phyloP scores from a whole-genome alignment of 495 filamentous ascomycete species.

The Neurospora hispaniola region DNA sequence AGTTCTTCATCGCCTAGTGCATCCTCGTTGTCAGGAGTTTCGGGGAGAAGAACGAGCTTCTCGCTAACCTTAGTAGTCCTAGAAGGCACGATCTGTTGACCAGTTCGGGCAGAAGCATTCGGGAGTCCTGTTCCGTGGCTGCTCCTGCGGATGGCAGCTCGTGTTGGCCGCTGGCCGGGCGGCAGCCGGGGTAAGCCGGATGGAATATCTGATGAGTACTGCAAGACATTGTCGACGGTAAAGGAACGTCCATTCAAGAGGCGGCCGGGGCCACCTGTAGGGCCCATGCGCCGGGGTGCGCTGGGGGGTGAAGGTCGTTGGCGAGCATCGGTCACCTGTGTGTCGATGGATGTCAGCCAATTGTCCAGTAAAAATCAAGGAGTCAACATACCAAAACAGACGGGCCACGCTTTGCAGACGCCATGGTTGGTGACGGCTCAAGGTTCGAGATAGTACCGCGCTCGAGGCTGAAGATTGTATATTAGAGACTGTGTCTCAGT shows the following conservation, averaged over 20 bases:
- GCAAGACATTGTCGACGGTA: constrained; percentile 91
- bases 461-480: background rate
- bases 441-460: background rate
- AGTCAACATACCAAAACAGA: constrained; percentile 23
- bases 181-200: constrained; percentile 83
- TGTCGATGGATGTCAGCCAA: background rate
- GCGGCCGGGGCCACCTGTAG: constrained; percentile 8
- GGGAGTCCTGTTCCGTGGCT: constrained; percentile 25
- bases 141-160: constrained; percentile 34
- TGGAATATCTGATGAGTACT: constrained; percentile 88
- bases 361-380: background rate
- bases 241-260: constrained; percentile 62
- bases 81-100: constrained; percentile 67
- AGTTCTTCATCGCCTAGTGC: constrained; percentile 40
- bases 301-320: constrained; percentile 17
- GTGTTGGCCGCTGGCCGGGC: constrained; percentile 44
- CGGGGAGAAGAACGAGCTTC: constrained; percentile 90
- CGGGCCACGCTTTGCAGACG: constrained; percentile 24
- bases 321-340: constrained; percentile 29
- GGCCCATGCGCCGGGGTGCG: constrained; percentile 7
- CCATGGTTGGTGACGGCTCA: constrained; percentile 10
- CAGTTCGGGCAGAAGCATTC: constrained; percentile 37
- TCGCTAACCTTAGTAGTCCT: constrained; percentile 88
- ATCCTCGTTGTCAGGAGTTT: constrained; percentile 54
- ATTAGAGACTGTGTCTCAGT: background rate